These are phyloP conservation scores for Quercus variabilis DNA, from an alignment of 306 rosid species.

Conservation along the genomic window DNA sequence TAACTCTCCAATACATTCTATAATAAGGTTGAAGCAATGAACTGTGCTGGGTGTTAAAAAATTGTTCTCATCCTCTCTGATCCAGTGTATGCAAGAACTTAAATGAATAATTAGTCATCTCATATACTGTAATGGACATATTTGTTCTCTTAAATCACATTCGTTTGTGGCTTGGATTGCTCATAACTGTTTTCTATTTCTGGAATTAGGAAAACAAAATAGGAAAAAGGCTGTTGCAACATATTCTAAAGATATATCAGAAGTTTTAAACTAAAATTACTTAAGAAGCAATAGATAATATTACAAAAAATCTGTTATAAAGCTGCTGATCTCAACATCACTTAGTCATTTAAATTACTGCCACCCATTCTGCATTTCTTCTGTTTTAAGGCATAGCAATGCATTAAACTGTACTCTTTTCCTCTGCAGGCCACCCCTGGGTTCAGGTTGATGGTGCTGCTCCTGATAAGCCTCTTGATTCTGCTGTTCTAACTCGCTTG, in stretches of 20 bases:
- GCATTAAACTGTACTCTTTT: constrained; percentile 21
- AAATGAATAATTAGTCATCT: background rate
- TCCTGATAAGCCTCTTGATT: constrained; percentile 89
- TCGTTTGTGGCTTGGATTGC: background rate
- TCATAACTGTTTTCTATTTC: background rate
- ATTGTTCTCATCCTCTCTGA: background rate
- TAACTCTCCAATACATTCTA: background rate
- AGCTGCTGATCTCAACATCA: background rate
- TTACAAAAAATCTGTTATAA: background rate
- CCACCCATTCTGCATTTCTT: constrained; percentile 1
- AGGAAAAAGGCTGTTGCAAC: background rate
- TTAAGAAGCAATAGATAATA: background rate
- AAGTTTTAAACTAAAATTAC: background rate
- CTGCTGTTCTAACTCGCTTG: constrained; percentile 86
- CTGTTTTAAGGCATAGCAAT: constrained; percentile 10
- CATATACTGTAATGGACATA: background rate
- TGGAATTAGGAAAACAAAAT: background rate
- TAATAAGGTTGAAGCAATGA: background rate
- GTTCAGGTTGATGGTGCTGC: constrained; percentile 76
- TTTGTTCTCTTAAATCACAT: background rate
- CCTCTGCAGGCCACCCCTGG: constrained; percentile 89
- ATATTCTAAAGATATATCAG: background rate
- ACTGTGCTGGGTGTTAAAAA: background rate
- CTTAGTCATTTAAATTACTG: background rate
- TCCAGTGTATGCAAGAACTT: background rate